Conservation (phyloP, 345 rosid genomes). For the Kandelia obovata region DNA sequence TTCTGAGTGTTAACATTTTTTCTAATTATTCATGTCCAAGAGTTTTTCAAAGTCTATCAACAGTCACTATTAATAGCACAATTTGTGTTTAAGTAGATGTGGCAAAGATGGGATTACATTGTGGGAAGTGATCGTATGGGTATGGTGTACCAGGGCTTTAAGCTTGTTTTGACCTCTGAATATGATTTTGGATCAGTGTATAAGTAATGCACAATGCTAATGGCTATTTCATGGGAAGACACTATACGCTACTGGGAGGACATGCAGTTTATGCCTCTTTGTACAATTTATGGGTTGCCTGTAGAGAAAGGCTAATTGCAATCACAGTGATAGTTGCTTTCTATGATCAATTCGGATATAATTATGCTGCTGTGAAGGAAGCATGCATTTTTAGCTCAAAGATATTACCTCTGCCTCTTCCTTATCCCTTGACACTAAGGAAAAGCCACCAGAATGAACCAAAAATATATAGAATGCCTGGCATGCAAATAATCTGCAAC, state of each 20-base stretch:
- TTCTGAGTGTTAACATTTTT: slow-evolving; percentile 22
- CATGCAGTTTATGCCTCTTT: neutral
- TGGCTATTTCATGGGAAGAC: slow-evolving; percentile 12
- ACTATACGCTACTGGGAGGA: neutral
- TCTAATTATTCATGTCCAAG: slow-evolving; percentile 15
- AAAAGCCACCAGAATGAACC: slow-evolving; percentile 1
- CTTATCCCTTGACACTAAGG: neutral
- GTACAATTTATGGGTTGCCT: slow-evolving; percentile 3
- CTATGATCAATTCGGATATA: neutral
- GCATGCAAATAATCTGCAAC: slow-evolving; percentile 6
- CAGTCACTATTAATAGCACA: slow-evolving; percentile 14
- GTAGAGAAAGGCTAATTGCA: slow-evolving; percentile 4
- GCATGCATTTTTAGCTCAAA: slow-evolving; percentile 4
- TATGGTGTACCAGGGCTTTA: slow-evolving; percentile 1
- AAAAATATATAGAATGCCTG: neutral
- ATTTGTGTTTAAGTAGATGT: slow-evolving; percentile 16
- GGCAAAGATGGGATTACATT: slow-evolving; percentile 19
- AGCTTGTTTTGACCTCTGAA: slow-evolving; percentile 14
- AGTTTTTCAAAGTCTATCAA: slow-evolving; percentile 11
- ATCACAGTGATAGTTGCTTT: neutral
- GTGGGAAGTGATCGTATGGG: slow-evolving; percentile 1
- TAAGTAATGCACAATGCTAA: slow-evolving; percentile 3
- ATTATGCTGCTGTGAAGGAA: no score
- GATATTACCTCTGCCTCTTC: neutral
- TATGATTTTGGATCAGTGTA: neutral